These are phyloP conservation scores for Oxytropis ochrocephala DNA, from an alignment of 306 rosid genomes.

Conservation along the genomic window DNA sequence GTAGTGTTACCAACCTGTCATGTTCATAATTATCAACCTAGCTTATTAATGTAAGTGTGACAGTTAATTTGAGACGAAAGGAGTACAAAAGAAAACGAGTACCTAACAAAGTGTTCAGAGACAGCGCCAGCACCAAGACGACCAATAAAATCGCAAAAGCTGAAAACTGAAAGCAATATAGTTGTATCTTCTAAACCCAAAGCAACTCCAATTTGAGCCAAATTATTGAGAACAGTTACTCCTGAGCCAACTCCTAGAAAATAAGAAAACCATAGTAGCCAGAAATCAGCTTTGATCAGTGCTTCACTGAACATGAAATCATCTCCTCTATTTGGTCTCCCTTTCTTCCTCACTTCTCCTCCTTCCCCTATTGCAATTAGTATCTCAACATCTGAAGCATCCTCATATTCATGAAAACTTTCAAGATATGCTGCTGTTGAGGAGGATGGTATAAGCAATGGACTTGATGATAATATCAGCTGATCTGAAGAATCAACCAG, in stretches of 20 bases:
- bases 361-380: constrained; percentile 90
- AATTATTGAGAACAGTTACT: constrained; percentile 73
- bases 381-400: constrained; percentile 57
- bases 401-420: constrained; percentile 47
- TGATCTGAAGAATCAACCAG: constrained; percentile 37
- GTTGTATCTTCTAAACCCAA: constrained; percentile 57
- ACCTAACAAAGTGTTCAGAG: constrained; percentile 92
- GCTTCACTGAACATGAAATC: constrained; percentile 73
- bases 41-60: too few relatives aligned
- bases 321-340: constrained; percentile 79
- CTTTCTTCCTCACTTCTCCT: constrained; percentile 72
- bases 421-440: constrained; percentile 45
- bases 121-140: constrained; percentile 76
- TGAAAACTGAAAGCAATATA: constrained; percentile 60
- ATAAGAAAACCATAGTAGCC: constrained; percentile 79
- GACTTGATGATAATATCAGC: constrained; percentile 26
- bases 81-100: not conserved
- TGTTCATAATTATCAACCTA: too few relatives aligned
- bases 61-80: too few relatives aligned
- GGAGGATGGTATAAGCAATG: constrained; percentile 56
- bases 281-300: constrained; percentile 80
- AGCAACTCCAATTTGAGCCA: constrained; percentile 83
- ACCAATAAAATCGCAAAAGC: constrained; percentile 76
- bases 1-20: constrained; percentile 52
- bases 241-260: constrained; percentile 78